Evolutionary conservation across 495 filamentous ascomycete species (phyloP), one percentile per base, ranked within the genome.

Genomic region (Pyronema domesticum): DNA sequence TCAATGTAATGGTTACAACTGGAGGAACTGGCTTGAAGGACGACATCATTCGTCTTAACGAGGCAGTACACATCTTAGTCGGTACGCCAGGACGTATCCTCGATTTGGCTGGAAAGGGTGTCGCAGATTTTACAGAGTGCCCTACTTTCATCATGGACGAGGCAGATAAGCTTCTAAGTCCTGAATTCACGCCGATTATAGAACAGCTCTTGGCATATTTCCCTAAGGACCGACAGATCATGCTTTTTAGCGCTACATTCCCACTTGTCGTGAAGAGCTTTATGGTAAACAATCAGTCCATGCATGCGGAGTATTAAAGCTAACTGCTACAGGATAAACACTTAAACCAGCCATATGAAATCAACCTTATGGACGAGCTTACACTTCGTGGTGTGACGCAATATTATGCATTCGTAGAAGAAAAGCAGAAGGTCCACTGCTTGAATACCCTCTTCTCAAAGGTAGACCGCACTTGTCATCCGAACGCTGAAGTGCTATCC

Each of bases 351-450:
- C 91, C 91, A 0, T 94, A 95, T 60, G 91, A 99, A 69, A 99
- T 99, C 70, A 99, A 99, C 64, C 78, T 99, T 30, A 99, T 99
- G 91, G 91, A 99, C 64, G 91, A 99, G 68, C 85, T 99, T 50
- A 99, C 91, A 15, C 79, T 99, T 15, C 83, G 91, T 43, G 91
- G 91, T 70, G 95, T 99, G 57, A 99, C 91, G 0, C 91, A 99
- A 62, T 99, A 95, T 69, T 99, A 99, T 64, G 91, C 91, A 14
- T 99, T 95, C 58, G 91, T 99, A 48, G 91, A 96, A 68, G 91
- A 99, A 71, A 95, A 94, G 71, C 87, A 95, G 68, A 99, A 99
- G 70, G 93, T 99, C 7, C 93, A 96, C 71, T 99, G 91, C 68
- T 73, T 99, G 39, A 99, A 99, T 71, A 99, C 91, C 0, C 80